These are phyloP conservation scores for Solanum hybrid DNA, from an alignment of 305 asterid genomes.

Conservation along the genomic window DNA sequence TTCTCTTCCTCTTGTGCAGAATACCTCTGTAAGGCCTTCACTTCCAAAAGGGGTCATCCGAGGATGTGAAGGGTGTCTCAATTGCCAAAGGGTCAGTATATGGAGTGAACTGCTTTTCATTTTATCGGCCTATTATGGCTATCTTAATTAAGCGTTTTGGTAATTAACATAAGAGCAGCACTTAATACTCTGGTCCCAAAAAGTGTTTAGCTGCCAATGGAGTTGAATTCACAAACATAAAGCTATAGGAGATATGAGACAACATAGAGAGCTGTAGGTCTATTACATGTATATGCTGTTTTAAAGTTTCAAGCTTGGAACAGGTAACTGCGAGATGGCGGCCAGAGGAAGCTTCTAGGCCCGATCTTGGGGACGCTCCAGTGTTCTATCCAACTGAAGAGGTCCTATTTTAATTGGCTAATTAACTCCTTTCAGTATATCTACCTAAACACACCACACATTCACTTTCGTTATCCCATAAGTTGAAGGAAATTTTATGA, in stretches of 20 bases:
- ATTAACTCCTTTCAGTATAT: constrained; percentile 8
- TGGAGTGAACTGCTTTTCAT: not conserved
- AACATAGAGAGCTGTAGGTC: not conserved
- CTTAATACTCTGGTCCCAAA: not conserved
- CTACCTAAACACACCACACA: constrained; percentile 2
- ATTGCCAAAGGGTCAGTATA: constrained; percentile 55
- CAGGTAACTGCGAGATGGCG: constrained; percentile 89
- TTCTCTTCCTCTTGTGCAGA: constrained; percentile 29
- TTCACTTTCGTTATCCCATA: constrained; percentile 2
- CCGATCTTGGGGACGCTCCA: constrained; percentile 68
- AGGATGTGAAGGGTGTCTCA: constrained; percentile 56
- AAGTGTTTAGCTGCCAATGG: not conserved
- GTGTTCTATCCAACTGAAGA: constrained; percentile 83
- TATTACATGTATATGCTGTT: not conserved
- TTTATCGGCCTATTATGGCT: not conserved
- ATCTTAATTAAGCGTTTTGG: not conserved
- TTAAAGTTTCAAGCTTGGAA: constrained; percentile 3
- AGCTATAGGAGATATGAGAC: not conserved
- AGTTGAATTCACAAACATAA: not conserved
- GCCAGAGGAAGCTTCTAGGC: constrained; percentile 69
- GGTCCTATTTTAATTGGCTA: constrained; percentile 27
- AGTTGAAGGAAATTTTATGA: not conserved
- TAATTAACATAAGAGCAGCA: not conserved
- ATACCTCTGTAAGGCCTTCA: constrained; percentile 10
- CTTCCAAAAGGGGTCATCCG: constrained; percentile 69